phyloP scores from a whole-genome alignment of 176 grass and related monocot species.

The Phoenix dactylifera region DNA sequence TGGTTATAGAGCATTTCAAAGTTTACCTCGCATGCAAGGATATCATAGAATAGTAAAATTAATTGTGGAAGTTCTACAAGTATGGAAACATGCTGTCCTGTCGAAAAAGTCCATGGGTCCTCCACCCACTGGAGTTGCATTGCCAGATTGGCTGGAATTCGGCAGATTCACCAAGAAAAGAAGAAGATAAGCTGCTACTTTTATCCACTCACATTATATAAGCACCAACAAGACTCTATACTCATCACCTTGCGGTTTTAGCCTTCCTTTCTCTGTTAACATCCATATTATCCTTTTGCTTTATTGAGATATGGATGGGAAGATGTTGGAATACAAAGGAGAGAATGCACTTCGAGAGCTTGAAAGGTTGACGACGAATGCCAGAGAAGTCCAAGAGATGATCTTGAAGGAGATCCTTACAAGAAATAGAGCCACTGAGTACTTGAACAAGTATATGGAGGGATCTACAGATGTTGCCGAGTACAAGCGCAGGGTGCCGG shows the following conservation, averaged over 20 bases:
- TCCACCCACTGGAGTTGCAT: conserved; percentile 21
- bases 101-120: conserved; percentile 31
- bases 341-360: conserved; percentile 48
- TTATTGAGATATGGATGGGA: conserved; percentile 36
- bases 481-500: conserved; percentile 47
- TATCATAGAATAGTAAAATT: conserved; percentile 18
- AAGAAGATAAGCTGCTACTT: conserved; percentile 26
- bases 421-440: conserved; percentile 56
- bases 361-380: conserved; percentile 53
- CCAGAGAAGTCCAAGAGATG: conserved; percentile 47
- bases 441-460: conserved; percentile 58
- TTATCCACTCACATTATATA: conserved; percentile 39
- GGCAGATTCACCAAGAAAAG: conserved; percentile 17
- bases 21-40: conserved; percentile 15
- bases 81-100: conserved; percentile 36
- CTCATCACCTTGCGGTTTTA: conserved; percentile 25
- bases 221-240: conserved; percentile 20
- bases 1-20: conserved; percentile 1
- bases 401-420: conserved; percentile 49
- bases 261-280: conserved; percentile 21
- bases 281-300: conserved; percentile 2
- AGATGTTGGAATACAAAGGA: conserved; percentile 40
- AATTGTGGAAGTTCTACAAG: conserved; percentile 33
- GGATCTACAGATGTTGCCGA: conserved; percentile 40
- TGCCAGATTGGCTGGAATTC: conserved; percentile 24